A percentile compares a stretch with the other conserved stretches of the same genome.
Evolutionary conservation across 805 yeast species (phyloP).

Genomic region (Wickerhamomyces chaumierensis): DNA sequence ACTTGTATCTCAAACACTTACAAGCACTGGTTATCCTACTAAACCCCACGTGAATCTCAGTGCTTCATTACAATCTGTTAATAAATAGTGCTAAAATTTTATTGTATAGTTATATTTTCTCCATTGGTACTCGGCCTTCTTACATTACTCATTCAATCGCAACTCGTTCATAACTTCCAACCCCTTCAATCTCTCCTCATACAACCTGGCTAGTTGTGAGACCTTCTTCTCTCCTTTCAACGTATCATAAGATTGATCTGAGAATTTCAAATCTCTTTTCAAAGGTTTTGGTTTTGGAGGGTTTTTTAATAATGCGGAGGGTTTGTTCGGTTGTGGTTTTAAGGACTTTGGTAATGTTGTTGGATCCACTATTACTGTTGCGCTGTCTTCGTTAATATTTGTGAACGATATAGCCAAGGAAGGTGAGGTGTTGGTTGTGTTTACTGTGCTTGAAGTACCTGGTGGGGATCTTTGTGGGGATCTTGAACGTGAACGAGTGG

Average conservation of each 20-base stretch:
- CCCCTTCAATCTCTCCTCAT: slow-evolving; percentile 44
- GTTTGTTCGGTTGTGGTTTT: slow-evolving; percentile 3
- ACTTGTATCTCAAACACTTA: too few species aligned
- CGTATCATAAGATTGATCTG: slow-evolving; percentile 20
- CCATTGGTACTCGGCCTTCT: background rate
- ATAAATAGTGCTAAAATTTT: too few species aligned
- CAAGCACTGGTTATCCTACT: too few species aligned
- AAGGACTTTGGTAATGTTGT: slow-evolving; percentile 6
- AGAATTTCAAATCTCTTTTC: slow-evolving; percentile 5
- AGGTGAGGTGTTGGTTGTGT: background rate
- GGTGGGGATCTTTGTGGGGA: background rate
- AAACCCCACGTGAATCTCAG: too few species aligned
- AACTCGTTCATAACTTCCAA: slow-evolving; percentile 22
- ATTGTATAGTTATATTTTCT: too few species aligned
- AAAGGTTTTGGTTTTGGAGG: background rate
- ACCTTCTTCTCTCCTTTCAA: slow-evolving; percentile 37
- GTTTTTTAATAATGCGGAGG: slow-evolving; percentile 4
- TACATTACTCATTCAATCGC: background rate
- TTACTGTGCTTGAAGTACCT: background rate
- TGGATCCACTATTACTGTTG: slow-evolving; percentile 5
- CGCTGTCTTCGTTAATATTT: too few species aligned
- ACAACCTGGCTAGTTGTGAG: slow-evolving; percentile 48
- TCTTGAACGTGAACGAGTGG: background rate
- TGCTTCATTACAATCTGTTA: too few species aligned
- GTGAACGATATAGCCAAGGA: too few species aligned